A percentile compares a stretch with the other conserved stretches of the same genome.
Conservation (phyloP, 1,139 yeast genomes). For the Yamadazyma epiphylla region DNA sequence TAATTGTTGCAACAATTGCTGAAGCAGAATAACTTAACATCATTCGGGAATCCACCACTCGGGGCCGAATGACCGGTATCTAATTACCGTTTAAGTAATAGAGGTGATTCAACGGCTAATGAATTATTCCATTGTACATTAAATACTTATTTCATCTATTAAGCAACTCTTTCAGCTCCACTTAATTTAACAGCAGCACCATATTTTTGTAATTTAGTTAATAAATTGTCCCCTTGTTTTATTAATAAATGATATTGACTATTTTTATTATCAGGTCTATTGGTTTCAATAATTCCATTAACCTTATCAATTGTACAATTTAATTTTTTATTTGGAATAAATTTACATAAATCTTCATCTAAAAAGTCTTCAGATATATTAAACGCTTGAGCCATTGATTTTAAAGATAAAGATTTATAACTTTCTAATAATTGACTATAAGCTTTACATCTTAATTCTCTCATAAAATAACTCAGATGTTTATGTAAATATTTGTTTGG, state of each 20-base stretch:
- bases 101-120: too few relatives aligned
- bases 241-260: constrained; percentile 86
- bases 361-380: constrained; percentile 83
- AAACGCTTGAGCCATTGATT: constrained; percentile 92
- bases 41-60: too few relatives aligned
- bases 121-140: too few relatives aligned
- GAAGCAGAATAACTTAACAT: too few relatives aligned
- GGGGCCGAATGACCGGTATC: too few relatives aligned
- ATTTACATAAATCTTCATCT: constrained; percentile 78
- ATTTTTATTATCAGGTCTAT: constrained; percentile 93
- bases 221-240: constrained; percentile 87
- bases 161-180: constrained; percentile 93
- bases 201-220: constrained; percentile 93
- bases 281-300: constrained; percentile 92
- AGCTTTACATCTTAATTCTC: constrained; percentile 95
- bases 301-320: constrained; percentile 96
- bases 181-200: constrained; percentile 96
- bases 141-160: too few relatives aligned
- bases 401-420: constrained; percentile 83
- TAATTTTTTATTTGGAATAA: constrained; percentile 88
- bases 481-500: constrained; percentile 73
- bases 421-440: constrained; percentile 92
- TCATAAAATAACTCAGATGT: constrained; percentile 79
- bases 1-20: too few relatives aligned
- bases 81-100: too few relatives aligned